phyloP scores from a whole-genome alignment of 2,329 filamentous ascomycete genomes.

The Grosmannia clavigera region DNA sequence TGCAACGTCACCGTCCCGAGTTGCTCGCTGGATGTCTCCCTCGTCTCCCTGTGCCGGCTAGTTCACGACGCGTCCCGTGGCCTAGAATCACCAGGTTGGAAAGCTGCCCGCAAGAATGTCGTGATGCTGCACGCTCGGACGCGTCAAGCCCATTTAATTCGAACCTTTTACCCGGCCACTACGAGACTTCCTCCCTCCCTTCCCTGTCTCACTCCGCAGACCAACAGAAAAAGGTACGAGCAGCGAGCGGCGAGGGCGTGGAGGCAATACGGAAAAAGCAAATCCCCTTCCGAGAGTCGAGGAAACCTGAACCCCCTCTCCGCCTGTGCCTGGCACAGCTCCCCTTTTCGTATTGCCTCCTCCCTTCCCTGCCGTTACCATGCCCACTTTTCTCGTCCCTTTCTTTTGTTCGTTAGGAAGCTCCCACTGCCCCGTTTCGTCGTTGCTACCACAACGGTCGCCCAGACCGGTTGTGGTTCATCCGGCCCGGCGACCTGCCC shows the following conservation, averaged over 20 bases:
- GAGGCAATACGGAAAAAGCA: neutral
- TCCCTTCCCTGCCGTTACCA: neutral
- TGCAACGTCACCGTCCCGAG: neutral
- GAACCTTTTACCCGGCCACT: neutral
- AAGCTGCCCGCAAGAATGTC: neutral
- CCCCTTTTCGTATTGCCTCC: neutral
- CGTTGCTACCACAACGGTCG: neutral
- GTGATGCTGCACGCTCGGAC: neutral
- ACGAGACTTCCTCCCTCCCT: neutral
- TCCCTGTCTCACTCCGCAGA: neutral
- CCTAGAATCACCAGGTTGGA: neutral
- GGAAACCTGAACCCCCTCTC: too few species aligned
- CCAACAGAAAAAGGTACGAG: neutral
- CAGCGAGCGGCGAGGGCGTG: neutral
- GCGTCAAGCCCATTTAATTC: neutral
- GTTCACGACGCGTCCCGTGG: neutral
- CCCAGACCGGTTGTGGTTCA: neutral
- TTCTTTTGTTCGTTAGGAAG: neutral
- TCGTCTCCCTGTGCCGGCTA: neutral
- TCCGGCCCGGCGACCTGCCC: neutral
- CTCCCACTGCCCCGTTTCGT: neutral
- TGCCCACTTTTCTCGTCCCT: neutral
- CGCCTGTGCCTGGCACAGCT: neutral
- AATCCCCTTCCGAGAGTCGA: neutral
- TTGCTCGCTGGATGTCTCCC: too few species aligned